Evolutionary conservation across 139 green algal species (phyloP), one percentile per base, ranked within the genome.

Genomic region (Eudorina sp.): DNA sequence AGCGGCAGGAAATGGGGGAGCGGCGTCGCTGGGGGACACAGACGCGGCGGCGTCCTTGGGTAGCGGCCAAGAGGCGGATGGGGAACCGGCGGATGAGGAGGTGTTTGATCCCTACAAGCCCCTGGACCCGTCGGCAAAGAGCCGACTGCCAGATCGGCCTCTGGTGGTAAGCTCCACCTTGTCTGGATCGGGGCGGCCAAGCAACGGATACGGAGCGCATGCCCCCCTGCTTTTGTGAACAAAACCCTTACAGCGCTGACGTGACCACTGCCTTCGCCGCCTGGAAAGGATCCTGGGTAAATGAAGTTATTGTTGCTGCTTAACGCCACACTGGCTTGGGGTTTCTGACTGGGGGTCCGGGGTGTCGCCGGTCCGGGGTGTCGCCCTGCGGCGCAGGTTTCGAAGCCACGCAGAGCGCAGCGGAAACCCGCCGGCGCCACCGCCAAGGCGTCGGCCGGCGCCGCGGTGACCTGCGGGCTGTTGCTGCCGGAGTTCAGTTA

Each of bases 91-190:
- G 64, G 53, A 48, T 38, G 83, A 92, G 40, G 88, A 90, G 41
- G 70, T 81, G 18, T 96, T 92, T 73, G 94, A 98, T 84, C 94
- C 95, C 0, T 98, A 95, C 88, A 76, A 84, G n/a, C 96, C 94
- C 1, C 90, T 97, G 55, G 94, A 98, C 82, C 90, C 92, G 19
- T 36, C 94, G 41, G 70, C 87, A 21, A 64, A 84, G 21, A 91
- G 94, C 53, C 82, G 96, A 21, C 62, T 96, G 75, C 82, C 90
- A 0, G 85, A 95, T 62, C 92, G 91, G 76, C 95, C 95, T 3
- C 93, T 97, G 62, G 87, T 91, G 88, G 91, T 94, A 55, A 6
- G 73, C n/a, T 16, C 51, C n/a, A n/a, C n/a, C n/a, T n/a, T n/a
- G n/a, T n/a, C n/a, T n/a, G n/a, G n/a, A n/a, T n/a, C n/a, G n/a